Base-by-base conservation (phyloP, 305 asterid genomes). In the Solanum hybrid region DNA sequence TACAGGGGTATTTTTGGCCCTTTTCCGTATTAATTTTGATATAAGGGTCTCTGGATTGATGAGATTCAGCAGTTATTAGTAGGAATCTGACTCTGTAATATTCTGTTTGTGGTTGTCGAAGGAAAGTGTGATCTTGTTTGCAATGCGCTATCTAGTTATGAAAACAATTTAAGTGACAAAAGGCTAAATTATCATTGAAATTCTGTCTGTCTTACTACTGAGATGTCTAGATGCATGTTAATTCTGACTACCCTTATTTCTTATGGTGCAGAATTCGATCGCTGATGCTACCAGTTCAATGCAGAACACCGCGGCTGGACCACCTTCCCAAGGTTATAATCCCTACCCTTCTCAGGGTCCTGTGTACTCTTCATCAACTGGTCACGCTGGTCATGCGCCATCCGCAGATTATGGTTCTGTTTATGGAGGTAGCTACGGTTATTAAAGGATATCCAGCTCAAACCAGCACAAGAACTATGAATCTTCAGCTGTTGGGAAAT, bases 351-450 rank as follows among this genome's bases (percentile, higher is more conserved):
- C 93, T 87, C 95, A 93, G 13, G 93, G 92, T 73, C 92, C 94
- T 18, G 90, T 87, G 71, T 95, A 93, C 90, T 46, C 81, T 73
- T 92, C 95, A 13, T 89, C 92, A 33, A 91, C 92, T 61, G 92
- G 93, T 89, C 94, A 92, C 18, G 89, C 90, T 75, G 92, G 92
- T 80, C 93, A 92, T 89, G 93, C 92, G 9, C 93, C 93, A 11
- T 76, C 93, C 57, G 94, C 94, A 88, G 97, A 95, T 76, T 93
- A 94, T 82, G 92, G 90, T 87, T 92, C 96, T 57, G 87, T 92
- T 24, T 95, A 94, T 92, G 97, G 95, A 34, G 86, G 91, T 16
- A 91, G 77, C 74, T 94, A 93, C 77, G 95, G 96, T n/a, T 94
- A 94, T 91, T 93, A 92, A 92, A 77, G 64, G 64, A 40, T 84